These are phyloP conservation scores for Dichomitus squalens DNA, from an alignment of 1,284 basidiomycete genomes.

Conservation along the genomic window DNA sequence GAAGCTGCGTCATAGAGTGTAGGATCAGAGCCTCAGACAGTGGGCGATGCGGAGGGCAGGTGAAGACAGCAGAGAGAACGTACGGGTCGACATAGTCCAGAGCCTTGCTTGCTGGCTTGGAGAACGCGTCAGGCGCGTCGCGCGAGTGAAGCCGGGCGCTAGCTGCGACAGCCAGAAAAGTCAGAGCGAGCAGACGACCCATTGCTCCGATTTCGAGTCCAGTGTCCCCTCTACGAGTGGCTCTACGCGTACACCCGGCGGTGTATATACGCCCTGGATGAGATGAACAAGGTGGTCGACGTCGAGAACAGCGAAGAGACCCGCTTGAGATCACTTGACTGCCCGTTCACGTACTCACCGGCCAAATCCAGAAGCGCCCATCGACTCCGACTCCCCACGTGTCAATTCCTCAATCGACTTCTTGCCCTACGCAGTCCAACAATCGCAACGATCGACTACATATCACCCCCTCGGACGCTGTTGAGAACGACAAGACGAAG, in stretches of 20 bases:
- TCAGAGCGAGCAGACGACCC: background rate
- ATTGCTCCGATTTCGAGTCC: background rate
- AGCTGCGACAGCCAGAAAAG: constrained; percentile 19
- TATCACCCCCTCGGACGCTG: too few species aligned
- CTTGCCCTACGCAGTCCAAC: too few species aligned
- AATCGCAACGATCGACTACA: too few species aligned
- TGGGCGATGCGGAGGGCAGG: too few species aligned
- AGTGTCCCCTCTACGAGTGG: background rate
- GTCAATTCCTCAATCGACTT: background rate
- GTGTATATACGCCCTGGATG: background rate
- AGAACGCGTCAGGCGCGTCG: constrained; percentile 8
- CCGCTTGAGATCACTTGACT: background rate
- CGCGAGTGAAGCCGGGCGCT: constrained; percentile 6
- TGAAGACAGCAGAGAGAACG: constrained; percentile 22
- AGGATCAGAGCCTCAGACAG: too few species aligned
- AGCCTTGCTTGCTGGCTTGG: constrained; percentile 5
- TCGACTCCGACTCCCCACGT: background rate
- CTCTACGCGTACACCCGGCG: too few species aligned
- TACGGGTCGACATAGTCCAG: constrained; percentile 52
- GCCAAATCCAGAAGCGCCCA: background rate
- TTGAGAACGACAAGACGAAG: too few species aligned
- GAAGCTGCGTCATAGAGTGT: constrained; percentile 37
- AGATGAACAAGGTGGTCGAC: background rate
- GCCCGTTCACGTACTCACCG: background rate
- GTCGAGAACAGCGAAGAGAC: background rate